These are phyloP conservation scores for Dendrobium officinale DNA, from an alignment of 106 monocot genomes.

Conservation along the genomic window DNA sequence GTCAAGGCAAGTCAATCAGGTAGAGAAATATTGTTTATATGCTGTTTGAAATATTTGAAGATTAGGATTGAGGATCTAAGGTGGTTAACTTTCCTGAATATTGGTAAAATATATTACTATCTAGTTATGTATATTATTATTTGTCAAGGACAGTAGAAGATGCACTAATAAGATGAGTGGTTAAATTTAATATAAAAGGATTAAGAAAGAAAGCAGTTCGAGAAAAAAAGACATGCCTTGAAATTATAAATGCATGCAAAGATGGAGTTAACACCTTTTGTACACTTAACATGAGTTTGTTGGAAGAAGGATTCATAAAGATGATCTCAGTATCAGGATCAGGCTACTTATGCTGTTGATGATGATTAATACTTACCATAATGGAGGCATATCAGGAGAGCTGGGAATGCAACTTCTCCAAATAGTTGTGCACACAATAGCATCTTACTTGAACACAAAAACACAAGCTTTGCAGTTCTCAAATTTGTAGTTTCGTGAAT, in stretches of 20 bases:
- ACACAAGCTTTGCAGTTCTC: background rate
- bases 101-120: background rate
- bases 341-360: background rate
- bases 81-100: background rate
- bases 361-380: background rate
- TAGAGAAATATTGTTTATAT: background rate
- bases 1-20: background rate
- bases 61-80: too few relatives aligned
- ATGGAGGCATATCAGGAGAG: background rate
- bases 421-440: too few relatives aligned
- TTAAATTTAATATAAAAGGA: background rate
- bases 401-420: background rate
- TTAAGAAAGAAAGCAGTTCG: background rate
- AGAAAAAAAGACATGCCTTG: background rate
- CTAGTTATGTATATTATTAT: background rate
- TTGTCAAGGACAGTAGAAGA: background rate
- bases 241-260: constrained; percentile 1
- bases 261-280: background rate
- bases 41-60: too few relatives aligned
- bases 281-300: background rate
- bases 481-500: background rate
- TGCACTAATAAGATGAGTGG: background rate
- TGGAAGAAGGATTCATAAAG: background rate
- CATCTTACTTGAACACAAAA: background rate
- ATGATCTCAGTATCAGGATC: background rate